A percentile compares a stretch with the other conserved stretches of the same genome.
These are phyloP conservation scores for Coniosporium apollinis DNA, from an alignment of 495 filamentous ascomycete species.

Conservation along the genomic window DNA sequence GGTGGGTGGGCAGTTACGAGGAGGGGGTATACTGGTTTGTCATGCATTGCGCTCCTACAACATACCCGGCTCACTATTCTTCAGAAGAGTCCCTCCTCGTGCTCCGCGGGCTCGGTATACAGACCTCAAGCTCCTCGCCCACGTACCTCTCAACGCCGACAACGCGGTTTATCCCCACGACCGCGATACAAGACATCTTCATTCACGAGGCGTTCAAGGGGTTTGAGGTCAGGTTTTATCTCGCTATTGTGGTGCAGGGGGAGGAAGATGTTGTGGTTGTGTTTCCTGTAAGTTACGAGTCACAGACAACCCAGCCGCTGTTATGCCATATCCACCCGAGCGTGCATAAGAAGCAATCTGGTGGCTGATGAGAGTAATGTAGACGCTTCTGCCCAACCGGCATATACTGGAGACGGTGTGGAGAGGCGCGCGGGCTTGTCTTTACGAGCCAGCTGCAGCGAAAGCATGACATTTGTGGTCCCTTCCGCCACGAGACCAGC, in stretches of 20 bases:
- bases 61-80: neutral
- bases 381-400: constrained; percentile 52
- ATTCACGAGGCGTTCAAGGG: constrained; percentile 93
- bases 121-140: constrained; percentile 55
- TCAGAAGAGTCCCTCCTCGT: constrained; percentile 75
- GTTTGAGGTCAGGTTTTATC: constrained; percentile 79
- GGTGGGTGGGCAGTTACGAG: constrained; percentile 6
- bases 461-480: neutral
- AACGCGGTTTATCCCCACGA: constrained; percentile 86
- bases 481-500: too few species aligned
- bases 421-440: constrained; percentile 57
- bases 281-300: constrained; percentile 67
- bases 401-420: constrained; percentile 69
- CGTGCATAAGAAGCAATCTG: too few species aligned
- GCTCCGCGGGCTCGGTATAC: constrained; percentile 77
- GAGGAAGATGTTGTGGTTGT: constrained; percentile 82
- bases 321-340: too few species aligned
- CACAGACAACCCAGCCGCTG: too few species aligned
- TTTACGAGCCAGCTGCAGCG: constrained; percentile 54
- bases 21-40: constrained; percentile 16
- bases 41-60: neutral
- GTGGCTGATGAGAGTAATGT: too few species aligned
- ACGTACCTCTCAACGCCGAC: constrained; percentile 46
- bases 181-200: constrained; percentile 75
- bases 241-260: constrained; percentile 80